Base-by-base conservation (phyloP, 306 rosid genomes). In the Fragaria iinumae region DNA sequence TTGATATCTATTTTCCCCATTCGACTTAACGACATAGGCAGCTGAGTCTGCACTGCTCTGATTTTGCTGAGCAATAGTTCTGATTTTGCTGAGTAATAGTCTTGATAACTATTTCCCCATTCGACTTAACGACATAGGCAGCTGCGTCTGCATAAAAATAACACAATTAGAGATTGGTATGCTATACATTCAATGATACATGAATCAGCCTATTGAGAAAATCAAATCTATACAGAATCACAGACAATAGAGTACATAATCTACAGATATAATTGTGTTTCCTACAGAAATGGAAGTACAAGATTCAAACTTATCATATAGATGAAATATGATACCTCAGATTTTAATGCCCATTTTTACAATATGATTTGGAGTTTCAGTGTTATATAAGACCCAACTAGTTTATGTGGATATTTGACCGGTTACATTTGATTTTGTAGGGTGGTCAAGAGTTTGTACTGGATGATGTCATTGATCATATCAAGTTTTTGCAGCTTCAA, bases 381-480 rank as follows among this genome's bases (percentile, higher is more conserved):
- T 39, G 48, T 38, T 56, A 47, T 62, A 20, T 50, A 18, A 11
- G 64, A 32, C 32, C 11, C 45, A 52, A 12, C 2, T 36, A 52
- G 60, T 14, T 43, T 62, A 43, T 57, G 65, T 36, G 0, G 17
- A 67, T 72, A 2, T 1, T 5, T 49, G 48, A 65, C 72, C n/a
- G 34, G 25, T 72, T 55, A 41, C 45, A 48, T 85, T 78, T 73
- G 68, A n/a, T 50, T 79, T 39, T 76, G 80, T 69, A 93, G 98
- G 98, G 88, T 77, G 76, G 86, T 82, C 91, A 90, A 78, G 89
- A 86, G 27, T 85, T 87, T 71, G 74, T 80, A 72, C 66, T 91
- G 77, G 98, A 91, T 73, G 96, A 88, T 66, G 79, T 87, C 77
- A 93, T 93, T 73, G 98, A 93, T 88, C 83, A 93, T 80, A 73